Percentiles rank a stretch among this genome's conserved stretches.
phyloP scores from a whole-genome alignment of 345 rosid genomes.

The Eucalyptus decipiens region DNA sequence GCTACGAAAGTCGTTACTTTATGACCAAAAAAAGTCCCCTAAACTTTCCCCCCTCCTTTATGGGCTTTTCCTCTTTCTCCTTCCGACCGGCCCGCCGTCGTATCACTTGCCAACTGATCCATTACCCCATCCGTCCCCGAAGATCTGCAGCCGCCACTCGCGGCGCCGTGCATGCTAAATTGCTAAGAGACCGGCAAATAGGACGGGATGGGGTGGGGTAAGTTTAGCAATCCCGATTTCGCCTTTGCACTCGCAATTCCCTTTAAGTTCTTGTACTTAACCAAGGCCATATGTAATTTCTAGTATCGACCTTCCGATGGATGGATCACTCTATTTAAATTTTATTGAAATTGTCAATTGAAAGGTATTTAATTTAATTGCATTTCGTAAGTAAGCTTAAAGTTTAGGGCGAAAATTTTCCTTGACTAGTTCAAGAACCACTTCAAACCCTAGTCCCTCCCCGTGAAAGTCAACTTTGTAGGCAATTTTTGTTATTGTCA shows the following conservation, averaged over 20 bases:
- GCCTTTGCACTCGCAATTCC: accelerated
- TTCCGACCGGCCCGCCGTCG: not conserved
- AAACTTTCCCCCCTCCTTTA: not conserved
- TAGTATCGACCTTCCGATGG: accelerated
- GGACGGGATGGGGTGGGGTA: not conserved
- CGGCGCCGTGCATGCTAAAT: not conserved
- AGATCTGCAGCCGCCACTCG: not conserved
- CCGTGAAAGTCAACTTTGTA: not conserved
- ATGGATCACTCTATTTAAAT: not conserved
- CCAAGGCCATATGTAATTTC: accelerated
- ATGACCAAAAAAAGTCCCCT: accelerated
- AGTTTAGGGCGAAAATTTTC: accelerated
- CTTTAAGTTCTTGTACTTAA: not conserved
- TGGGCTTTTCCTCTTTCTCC: not conserved
- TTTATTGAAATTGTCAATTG: not conserved
- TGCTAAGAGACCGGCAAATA: not conserved
- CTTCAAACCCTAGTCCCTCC: not conserved
- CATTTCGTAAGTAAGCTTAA: not conserved
- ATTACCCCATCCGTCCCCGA: accelerated
- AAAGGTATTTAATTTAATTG: not conserved
- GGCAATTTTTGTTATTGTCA: not conserved
- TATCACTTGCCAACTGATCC: not conserved
- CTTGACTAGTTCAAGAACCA: not conserved
- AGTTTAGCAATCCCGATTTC: not conserved
- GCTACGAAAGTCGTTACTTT: not conserved